A percentile compares a stretch with the other conserved stretches of the same genome.
Evolutionary conservation across 228 moss, liverwort and hornwort genomes (phyloP).

Genomic region (Sphagnum magellanicum): DNA sequence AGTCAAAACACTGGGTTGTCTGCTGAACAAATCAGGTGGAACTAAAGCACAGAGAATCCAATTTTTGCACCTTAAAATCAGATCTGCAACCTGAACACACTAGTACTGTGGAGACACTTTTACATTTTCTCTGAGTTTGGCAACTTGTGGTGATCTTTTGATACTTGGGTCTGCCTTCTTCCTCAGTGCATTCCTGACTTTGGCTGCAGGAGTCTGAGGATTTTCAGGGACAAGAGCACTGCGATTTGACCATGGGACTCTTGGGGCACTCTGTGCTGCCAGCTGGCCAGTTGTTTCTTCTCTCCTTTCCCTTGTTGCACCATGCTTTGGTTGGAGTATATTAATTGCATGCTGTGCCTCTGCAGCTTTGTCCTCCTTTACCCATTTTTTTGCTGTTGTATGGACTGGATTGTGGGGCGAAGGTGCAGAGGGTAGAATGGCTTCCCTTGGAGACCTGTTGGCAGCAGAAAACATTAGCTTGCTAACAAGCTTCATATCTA

Average conservation of each 20-base stretch:
- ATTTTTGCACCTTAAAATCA: too few species aligned
- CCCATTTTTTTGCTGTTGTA: conserved; percentile 42
- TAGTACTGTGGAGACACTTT: background rate
- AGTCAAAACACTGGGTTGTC: too few species aligned
- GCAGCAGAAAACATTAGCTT: too few species aligned
- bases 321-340: conserved; percentile 36
- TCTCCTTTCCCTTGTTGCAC: conserved; percentile 8
- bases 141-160: conserved; percentile 35
- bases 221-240: conserved; percentile 52
- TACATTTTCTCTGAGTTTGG: conserved; percentile 61
- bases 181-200: conserved; percentile 47
- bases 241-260: conserved; percentile 40
- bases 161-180: conserved; percentile 39
- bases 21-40: too few species aligned
- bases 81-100: too few species aligned
- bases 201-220: conserved; percentile 66
- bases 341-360: conserved; percentile 75
- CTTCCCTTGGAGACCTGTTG: too few species aligned
- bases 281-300: conserved; percentile 29
- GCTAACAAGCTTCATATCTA: too few species aligned
- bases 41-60: too few species aligned
- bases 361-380: conserved; percentile 40
- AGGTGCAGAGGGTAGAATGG: background rate
- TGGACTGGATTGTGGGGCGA: conserved; percentile 9
- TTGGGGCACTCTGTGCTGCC: conserved; percentile 36